Conservation (phyloP, 2,329 filamentous ascomycete species). For the Pestalotiopsis sp. region DNA sequence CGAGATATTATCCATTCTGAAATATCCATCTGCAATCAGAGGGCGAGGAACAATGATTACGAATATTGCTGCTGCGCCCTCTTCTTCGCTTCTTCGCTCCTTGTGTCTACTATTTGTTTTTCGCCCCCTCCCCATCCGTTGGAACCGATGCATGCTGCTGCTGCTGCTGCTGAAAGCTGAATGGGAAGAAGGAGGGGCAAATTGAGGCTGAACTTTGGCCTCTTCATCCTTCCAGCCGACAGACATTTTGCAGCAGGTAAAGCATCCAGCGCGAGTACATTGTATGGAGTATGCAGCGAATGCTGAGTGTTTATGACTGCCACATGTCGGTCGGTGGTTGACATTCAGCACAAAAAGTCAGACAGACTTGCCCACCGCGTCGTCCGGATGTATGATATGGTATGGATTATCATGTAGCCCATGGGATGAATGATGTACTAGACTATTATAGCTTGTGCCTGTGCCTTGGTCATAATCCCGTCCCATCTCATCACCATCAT, state of each 20-base stretch:
- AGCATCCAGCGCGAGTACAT: not conserved
- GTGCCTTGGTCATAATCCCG: not conserved
- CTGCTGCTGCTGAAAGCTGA: not conserved
- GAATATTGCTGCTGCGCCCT: not conserved
- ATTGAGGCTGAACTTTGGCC: constrained; percentile 11
- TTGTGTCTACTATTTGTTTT: not conserved
- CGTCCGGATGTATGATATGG: not conserved
- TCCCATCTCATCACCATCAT: no score
- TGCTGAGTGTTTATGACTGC: not conserved
- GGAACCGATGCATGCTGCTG: not conserved
- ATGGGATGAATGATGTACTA: not conserved
- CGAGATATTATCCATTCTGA: not conserved
- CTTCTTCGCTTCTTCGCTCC: not conserved
- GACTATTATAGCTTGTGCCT: not conserved
- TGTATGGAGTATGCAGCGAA: not conserved
- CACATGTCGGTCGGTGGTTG: constrained; percentile 8
- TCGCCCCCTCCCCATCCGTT: not conserved
- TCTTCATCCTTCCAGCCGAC: not conserved
- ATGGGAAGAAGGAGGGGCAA: not conserved
- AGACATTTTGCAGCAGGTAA: not conserved
- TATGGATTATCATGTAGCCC: not conserved
- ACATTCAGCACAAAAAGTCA: not conserved
- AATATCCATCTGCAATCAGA: not conserved
- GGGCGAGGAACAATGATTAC: not conserved
- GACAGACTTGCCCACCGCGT: not conserved